Base-by-base conservation (phyloP, 2,329 filamentous ascomycete genomes). In the Metarhizium anisopliae region DNA sequence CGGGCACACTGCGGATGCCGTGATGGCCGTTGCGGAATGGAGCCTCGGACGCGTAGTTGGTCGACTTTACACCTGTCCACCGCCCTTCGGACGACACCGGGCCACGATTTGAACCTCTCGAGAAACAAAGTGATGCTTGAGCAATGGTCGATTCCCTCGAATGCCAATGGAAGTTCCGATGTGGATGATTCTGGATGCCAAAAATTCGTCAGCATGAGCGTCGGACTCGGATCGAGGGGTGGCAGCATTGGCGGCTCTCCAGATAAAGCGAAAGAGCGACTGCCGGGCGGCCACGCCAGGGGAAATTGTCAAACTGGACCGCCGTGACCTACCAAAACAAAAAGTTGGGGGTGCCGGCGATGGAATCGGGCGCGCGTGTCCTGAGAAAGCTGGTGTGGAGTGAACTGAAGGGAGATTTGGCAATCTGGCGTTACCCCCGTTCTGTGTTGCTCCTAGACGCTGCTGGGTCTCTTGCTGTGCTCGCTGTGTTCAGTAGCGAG, bases 41-140 rank as follows among this genome's bases (percentile, higher is more conserved):
- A 25, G n/a, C 29, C 51, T 50, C 30, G n/a, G 40, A 45, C 30
- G 59, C 55, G 61, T 59, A 55, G 64, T 58, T 56, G n/a, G 50
- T 59, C 57, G 59, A 29, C 52, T 25, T 53, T 51, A 25, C 50
- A 47, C 59, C 60, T 65, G 61, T 59, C 62, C 59, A 60, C 60
- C 58, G 40, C 54, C 54, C 30, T 55, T 47, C 38, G 53, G 49
- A 59, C 47, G 52, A 50, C 45, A 57, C 50, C 32, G 7, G 29
- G 35, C 4, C 36, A 49, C 20, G 32, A 43, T n/a, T 29, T 7
- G 16, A 16, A 36, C 14, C 38, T 35, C 16, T 30, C 30, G 36
- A 45, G 18, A 20, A 53, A 20, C 18, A 30, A 38, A 32, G 4
- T 11, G n/a, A 50, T 43, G 16, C 13, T 10, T 36, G 25, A 6